phyloP scores from a whole-genome alignment of 768 basidiomycete genomes.

The Tulasnella sp. region DNA sequence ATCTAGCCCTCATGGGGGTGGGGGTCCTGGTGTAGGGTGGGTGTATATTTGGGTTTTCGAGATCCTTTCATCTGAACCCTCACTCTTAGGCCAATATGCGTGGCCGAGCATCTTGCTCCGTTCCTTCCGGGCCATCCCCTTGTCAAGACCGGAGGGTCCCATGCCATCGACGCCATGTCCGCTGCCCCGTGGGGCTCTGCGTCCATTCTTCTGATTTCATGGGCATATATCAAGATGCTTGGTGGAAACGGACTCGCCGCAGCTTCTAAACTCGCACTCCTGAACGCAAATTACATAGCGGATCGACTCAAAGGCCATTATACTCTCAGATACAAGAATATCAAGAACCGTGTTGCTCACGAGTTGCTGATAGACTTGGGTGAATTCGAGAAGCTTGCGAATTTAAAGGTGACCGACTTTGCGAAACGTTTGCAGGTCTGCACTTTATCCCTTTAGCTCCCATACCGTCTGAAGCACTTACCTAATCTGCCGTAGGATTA shows the following conservation, averaged over 20 bases:
- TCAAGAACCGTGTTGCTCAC: conserved; percentile 88
- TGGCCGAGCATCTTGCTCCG: conserved; percentile 85
- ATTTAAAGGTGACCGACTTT: conserved; percentile 91
- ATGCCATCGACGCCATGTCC: conserved; percentile 81
- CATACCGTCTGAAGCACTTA: not conserved
- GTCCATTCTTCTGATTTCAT: conserved; percentile 91
- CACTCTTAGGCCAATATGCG: conserved; percentile 73
- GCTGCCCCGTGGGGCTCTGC: conserved; percentile 93
- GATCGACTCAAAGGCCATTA: conserved; percentile 80
- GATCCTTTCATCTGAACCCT: conserved; percentile 20
- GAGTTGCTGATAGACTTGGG: conserved; percentile 93
- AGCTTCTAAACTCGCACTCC: conserved; percentile 79
- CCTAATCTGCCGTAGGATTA: conserved; percentile 55
- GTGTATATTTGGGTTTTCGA: conserved; percentile 29
- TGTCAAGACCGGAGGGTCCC: conserved; percentile 57
- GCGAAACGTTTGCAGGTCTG: conserved; percentile 88
- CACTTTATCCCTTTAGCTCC: conserved; percentile 31
- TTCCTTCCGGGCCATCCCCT: conserved; percentile 90
- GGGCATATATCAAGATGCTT: conserved; percentile 99
- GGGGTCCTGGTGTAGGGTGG: conserved; percentile 92
- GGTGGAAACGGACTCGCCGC: conserved; percentile 85
- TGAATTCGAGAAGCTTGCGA: conserved; percentile 88
- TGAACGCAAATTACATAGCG: conserved; percentile 98
- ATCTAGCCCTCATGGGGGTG: conserved; percentile 87
- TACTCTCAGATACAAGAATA: conserved; percentile 82